A percentile compares a stretch with the other conserved stretches of the same genome.
Conservation (phyloP, 2,329 filamentous ascomycete species). For the Hortaea sp. region DNA sequence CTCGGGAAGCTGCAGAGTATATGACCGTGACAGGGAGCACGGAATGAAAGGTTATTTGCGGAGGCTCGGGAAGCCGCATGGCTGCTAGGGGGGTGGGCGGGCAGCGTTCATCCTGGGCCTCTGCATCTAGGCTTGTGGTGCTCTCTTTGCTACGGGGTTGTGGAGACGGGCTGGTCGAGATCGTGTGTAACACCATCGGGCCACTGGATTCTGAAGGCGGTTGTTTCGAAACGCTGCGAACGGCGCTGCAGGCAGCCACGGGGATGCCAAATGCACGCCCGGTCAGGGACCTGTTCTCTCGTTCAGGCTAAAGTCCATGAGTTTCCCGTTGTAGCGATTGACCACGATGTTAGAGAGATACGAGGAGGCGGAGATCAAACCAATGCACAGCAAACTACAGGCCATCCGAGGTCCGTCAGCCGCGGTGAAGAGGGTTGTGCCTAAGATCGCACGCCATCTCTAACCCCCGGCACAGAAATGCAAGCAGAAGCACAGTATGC, state of each 20-base stretch:
- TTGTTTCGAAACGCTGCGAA: background rate
- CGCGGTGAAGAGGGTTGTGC: background rate
- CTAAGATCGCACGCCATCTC: background rate
- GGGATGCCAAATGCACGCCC: background rate
- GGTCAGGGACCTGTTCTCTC: background rate
- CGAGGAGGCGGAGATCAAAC: background rate
- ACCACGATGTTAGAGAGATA: background rate
- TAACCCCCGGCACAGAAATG: background rate
- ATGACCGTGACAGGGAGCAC: conserved; percentile 1
- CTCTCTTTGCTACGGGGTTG: background rate
- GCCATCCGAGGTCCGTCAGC: background rate
- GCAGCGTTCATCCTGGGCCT: background rate
- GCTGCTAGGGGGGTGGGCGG: background rate
- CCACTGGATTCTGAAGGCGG: background rate
- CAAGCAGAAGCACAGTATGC: background rate
- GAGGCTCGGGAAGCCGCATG: conserved; percentile 1
- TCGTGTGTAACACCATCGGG: background rate
- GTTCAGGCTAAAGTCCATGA: background rate
- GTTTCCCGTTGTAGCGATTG: background rate
- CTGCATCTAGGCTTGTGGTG: conserved; percentile 1
- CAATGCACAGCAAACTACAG: background rate
- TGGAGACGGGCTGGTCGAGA: conserved; percentile 1
- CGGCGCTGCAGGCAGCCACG: background rate
- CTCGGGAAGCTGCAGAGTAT: conserved; percentile 1
- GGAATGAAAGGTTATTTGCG: background rate